Conservation (phyloP, 2,329 filamentous ascomycete species). For the Penicillium sp. region DNA sequence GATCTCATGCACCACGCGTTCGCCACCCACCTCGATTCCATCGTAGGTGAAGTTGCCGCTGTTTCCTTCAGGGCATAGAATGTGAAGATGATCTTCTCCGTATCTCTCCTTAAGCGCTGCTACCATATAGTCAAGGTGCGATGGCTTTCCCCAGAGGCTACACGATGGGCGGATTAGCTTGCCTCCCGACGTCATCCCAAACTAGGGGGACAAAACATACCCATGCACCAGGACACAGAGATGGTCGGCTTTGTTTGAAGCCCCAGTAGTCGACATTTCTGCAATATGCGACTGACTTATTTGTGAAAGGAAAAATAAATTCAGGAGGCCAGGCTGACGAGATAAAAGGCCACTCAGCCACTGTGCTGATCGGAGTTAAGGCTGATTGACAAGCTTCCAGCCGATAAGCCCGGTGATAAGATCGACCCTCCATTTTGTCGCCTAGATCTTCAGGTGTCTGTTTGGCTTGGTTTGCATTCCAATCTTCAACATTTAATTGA, state of each 20-base stretch:
- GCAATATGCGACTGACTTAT: background rate
- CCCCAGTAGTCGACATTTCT: slow-evolving; percentile 7
- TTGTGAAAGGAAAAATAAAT: background rate
- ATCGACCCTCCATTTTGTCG: background rate
- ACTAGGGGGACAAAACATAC: slow-evolving; percentile 37
- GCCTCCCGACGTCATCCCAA: slow-evolving; percentile 10
- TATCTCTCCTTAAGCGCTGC: slow-evolving; percentile 53
- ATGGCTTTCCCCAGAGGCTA: slow-evolving; percentile 62
- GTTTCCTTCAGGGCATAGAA: slow-evolving; percentile 58
- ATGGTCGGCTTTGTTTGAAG: slow-evolving; percentile 45
- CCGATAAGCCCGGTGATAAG: slow-evolving; percentile 1
- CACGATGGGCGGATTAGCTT: slow-evolving; percentile 8
- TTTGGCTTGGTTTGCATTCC: slow-evolving; percentile 3
- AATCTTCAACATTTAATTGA: background rate
- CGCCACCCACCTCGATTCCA: slow-evolving; percentile 68
- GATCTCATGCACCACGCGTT: slow-evolving; percentile 64
- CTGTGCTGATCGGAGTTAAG: slow-evolving; percentile 12
- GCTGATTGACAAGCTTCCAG: background rate
- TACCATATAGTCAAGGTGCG: slow-evolving; percentile 57
- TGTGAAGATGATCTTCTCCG: slow-evolving; percentile 50
- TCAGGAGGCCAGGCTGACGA: background rate
- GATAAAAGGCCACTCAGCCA: background rate
- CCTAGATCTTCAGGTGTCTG: background rate
- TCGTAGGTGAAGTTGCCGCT: slow-evolving; percentile 62
- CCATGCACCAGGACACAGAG: slow-evolving; percentile 64